Base-by-base conservation (phyloP, 805 yeast species). In the Starmerella powellii region DNA sequence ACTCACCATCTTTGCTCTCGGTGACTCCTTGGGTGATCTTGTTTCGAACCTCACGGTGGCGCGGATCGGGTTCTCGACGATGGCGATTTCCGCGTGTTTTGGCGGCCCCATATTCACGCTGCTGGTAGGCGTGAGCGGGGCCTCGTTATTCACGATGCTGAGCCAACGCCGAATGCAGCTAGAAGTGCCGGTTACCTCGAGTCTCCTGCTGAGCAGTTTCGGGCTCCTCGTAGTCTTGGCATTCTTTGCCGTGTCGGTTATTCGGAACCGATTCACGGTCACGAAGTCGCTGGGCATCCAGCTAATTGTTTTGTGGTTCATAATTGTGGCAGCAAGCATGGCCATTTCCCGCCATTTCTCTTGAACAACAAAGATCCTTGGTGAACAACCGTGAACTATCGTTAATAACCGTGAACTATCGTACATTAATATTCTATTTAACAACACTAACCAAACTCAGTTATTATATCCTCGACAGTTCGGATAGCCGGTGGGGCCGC, bases 31-130 rank as follows among this genome's bases (percentile, higher is more conserved):
- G 6, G 96, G 97, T 5, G 98, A 88, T 56, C 64, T 87, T 36
- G 76, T 87, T 1, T 80, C 95, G 0, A 85, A 88, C 52, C 59
- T 80, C 28, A 80, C 93, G 0, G 73, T 88, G 20, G 86, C 94
- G 0, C 66, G 66, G 44, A 72, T 83, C 69, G 95, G 94, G 0
- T 77, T 74, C 63, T 83, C 94, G 0, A 69, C 80, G 35, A 81
- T 88, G 81, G 96, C 96, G 0, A 66, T 91, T n/a, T 82, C 91
- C 23, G 95, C 96, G 0, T 87, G 97, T 56, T 80, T 87, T 58
- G 97, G 96, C 0, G 85, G 95, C 1, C 97, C 97, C 0, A 62
- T 88, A 44, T 59, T 91, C 32, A 80, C 86, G 40, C 64, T 80
- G 33, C 63, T 91, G 10, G 66, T 87, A 31, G 94, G 96, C 0